Percentiles rank a stretch among this genome's conserved stretches.
phyloP scores from a whole-genome alignment of 140 eudicot species.

The Erigeron philadelphicus region DNA sequence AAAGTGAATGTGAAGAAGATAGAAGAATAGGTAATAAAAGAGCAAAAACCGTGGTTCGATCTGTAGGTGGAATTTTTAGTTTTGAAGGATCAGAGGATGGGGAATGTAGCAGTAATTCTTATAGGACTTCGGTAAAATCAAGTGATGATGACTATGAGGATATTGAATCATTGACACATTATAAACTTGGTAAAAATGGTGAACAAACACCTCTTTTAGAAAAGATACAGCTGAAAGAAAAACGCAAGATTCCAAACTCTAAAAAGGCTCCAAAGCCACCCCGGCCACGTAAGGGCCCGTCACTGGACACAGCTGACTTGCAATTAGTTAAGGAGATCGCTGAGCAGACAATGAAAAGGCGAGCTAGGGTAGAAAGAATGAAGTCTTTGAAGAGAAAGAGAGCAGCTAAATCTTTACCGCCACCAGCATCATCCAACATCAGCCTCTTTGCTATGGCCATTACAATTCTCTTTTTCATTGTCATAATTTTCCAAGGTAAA shows the following conservation, averaged over 20 bases:
- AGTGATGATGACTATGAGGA: slow-evolving; percentile 28
- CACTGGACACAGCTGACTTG: slow-evolving; percentile 49
- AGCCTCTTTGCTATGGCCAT: slow-evolving; percentile 48
- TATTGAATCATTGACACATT: slow-evolving; percentile 34
- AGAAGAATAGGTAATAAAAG: slow-evolving; percentile 25
- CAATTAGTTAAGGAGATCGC: slow-evolving; percentile 54
- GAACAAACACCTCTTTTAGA: slow-evolving; percentile 37
- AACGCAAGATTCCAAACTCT: slow-evolving; percentile 31
- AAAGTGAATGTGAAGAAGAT: slow-evolving; percentile 34
- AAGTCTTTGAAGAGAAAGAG: slow-evolving; percentile 53
- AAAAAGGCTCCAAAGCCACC: slow-evolving; percentile 71
- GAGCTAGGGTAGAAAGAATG: slow-evolving; percentile 56
- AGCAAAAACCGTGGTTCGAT: slow-evolving; percentile 38
- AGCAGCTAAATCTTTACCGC: slow-evolving; percentile 34
- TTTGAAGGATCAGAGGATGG: slow-evolving; percentile 37
- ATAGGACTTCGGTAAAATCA: slow-evolving; percentile 28
- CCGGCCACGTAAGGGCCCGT: slow-evolving; percentile 65
- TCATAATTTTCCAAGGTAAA: slow-evolving; percentile 61
- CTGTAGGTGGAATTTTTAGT: slow-evolving; percentile 29
- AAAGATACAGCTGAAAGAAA: slow-evolving; percentile 40
- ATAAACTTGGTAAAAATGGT: slow-evolving; percentile 26
- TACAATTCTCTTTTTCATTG: slow-evolving; percentile 48
- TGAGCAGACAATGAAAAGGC: slow-evolving; percentile 54
- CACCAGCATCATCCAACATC: slow-evolving; percentile 33
- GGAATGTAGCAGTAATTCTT: slow-evolving; percentile 28